Evolutionary conservation across 345 rosid species (phyloP), one percentile per base, ranked within the genome.

Genomic region (Moricandia arvensis): DNA sequence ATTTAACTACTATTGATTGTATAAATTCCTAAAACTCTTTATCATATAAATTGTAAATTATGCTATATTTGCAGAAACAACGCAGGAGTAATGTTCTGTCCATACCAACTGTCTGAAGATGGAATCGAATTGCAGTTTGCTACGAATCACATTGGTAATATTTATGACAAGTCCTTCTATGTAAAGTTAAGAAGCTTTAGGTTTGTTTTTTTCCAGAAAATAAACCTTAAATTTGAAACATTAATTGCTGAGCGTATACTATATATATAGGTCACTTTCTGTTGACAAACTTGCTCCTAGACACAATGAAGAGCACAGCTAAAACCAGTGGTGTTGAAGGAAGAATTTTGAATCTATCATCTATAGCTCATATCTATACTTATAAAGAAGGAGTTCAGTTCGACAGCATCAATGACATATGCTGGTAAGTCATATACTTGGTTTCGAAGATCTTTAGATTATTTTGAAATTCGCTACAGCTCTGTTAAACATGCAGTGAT

Each of bases 41-140:
- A 5, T 16, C 7, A 69, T 41, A 45, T 18, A 6, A 33, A 63
- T 49, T 62, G 2, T 15, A 29, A 6, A 37, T 63, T 51, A 55
- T 29, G 71, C 6, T 64, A 54, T 72, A 54, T 72, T 34, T 68
- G 34, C 85, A 92, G 97, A 80, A 91, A 91, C 85, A 92, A 92
- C 78, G 97, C 97, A 4, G 97, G 97, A 1, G 79, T 92, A 21
- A 92, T 92, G 97, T 90, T 90, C 79, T 92, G 97, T 68, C 97
- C 97, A 37, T 87, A 75, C 83, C 91, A 86, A 77, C 87, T 88
- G 38, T 86, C 97, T 4, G 84, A 83, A 73, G 96, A 92, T 73
- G 93, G 88, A 24, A 81, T 86, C 18, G 97, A 92, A 77, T 62
- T 84, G 78, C 97, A 91, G 45, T 90, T 91, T 79, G 96, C 96